A percentile compares a stretch with the other conserved stretches of the same genome.
These are phyloP conservation scores for Tolypocladium nubicola DNA, from an alignment of 2,329 filamentous ascomycete species.

Conservation along the genomic window DNA sequence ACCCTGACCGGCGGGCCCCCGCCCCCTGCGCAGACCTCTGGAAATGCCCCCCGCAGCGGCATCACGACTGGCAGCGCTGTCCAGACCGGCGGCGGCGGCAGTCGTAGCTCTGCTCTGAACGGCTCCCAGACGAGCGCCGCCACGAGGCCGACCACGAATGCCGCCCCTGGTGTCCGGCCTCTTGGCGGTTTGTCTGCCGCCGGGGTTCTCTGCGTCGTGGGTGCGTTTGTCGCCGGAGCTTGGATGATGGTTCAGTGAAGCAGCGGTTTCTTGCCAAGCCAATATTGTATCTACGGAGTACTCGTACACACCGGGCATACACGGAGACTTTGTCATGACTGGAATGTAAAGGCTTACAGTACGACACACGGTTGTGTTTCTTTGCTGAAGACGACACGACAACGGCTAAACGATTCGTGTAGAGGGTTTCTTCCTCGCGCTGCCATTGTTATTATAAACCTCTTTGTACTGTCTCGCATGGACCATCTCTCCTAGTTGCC, in stretches of 20 bases:
- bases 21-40: background rate
- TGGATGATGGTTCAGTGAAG: background rate
- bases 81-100: background rate
- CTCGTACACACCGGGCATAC: too few relatives aligned
- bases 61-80: background rate
- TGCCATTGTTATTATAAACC: too few relatives aligned
- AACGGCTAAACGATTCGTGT: too few relatives aligned
- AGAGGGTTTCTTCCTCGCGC: too few relatives aligned
- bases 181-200: background rate
- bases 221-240: background rate
- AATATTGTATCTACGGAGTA: background rate
- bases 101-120: background rate
- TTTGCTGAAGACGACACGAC: too few relatives aligned
- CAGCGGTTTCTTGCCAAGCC: background rate
- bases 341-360: too few relatives aligned
- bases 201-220: background rate
- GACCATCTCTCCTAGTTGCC: too few relatives aligned
- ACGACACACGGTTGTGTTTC: too few relatives aligned
- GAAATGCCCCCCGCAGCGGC: background rate
- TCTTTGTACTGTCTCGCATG: too few relatives aligned
- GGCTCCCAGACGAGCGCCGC: too few relatives aligned
- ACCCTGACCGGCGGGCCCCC: conserved; percentile 15
- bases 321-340: too few relatives aligned
- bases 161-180: background rate
- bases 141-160: background rate